Base-by-base conservation (phyloP, 2,329 filamentous ascomycete species). In the Cyphellophora europaea region DNA sequence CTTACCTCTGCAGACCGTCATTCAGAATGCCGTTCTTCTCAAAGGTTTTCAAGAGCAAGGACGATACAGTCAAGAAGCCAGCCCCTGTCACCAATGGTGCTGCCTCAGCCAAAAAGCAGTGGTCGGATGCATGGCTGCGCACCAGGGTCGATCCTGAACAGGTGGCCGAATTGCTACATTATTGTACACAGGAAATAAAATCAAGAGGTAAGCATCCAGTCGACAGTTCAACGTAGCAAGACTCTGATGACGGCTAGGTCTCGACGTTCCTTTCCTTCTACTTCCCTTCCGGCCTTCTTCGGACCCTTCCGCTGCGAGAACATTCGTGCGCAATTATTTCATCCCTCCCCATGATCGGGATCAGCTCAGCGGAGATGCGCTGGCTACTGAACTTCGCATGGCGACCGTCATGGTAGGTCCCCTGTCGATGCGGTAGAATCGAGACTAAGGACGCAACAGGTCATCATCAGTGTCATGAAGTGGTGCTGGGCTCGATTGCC, bases 401-500 rank as follows among this genome's bases (percentile, higher is more conserved):
- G 85, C 83, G 16, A 89, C 95, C 60, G 87, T 89, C 40, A 86
- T 94, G 81, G 89, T 95, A 70, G 47, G 76, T 19, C 21, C 27
- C 12, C 10, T 32, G 30, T 15, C 13, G 19, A 27, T n/a, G 13
- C 15, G 15, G 16, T 32, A 14, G n/a, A 35, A 39, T 35, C n/a
- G n/a, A n/a, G n/a, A 34, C 32, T 44, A 15, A 39, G 18, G 42
- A 35, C 15, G n/a, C 11, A 17, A 12, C 35, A 94, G 86, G 87
- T 93, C 37, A 74, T 98, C 35, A 88, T 87, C 45, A 91, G 88
- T 51, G 87, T 95, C 27, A 71, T 91, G 46, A 98, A 96, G 67
- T 98, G 91, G 91, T 96, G 89, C 60, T 98, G 91, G 91, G 88
- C 85, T 57, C 77, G 91, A 62, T 67, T 98, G 33, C 77, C 82